phyloP scores from a whole-genome alignment of 768 basidiomycete species.

The Amanita fuliginea region DNA sequence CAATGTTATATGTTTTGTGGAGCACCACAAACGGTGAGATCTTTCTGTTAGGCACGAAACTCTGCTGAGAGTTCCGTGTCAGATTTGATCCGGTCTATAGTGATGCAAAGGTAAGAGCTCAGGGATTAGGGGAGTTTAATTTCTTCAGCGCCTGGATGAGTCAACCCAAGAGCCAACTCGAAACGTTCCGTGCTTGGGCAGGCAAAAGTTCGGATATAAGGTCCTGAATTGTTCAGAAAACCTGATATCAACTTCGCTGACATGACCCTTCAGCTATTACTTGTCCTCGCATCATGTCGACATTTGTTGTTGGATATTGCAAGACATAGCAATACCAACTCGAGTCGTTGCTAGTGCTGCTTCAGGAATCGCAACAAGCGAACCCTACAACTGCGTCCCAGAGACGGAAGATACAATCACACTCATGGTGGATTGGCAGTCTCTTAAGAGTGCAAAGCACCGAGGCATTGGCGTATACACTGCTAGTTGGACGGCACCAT shows the following conservation, averaged over 20 bases:
- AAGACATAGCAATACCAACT: constrained; percentile 65
- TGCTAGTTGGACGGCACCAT: constrained; percentile 89
- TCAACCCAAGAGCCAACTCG: constrained; percentile 89
- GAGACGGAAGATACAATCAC: constrained; percentile 61
- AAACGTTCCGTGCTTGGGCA: constrained; percentile 93
- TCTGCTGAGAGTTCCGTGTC: neutral
- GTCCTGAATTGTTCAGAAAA: constrained; percentile 17
- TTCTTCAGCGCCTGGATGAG: constrained; percentile 98
- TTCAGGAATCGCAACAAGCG: constrained; percentile 81
- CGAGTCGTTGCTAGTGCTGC: constrained; percentile 87
- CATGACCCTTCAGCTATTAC: constrained; percentile 57
- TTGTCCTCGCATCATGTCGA: constrained; percentile 93
- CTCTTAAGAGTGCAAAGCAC: constrained; percentile 60
- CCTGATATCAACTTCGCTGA: constrained; percentile 3
- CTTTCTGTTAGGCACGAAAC: neutral
- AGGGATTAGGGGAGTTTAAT: constrained; percentile 79
- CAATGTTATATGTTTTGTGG: constrained; percentile 85
- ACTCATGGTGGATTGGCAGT: constrained; percentile 94
- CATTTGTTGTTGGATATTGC: constrained; percentile 78
- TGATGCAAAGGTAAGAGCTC: constrained; percentile 74
- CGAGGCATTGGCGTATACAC: constrained; percentile 86
- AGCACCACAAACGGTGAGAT: constrained; percentile 76
- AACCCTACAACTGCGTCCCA: constrained; percentile 78
- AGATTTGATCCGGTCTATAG: constrained; percentile 86
- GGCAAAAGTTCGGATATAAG: constrained; percentile 92